Conservation (phyloP, 1,139 yeast genomes). For the Geotrichum fermentans region DNA sequence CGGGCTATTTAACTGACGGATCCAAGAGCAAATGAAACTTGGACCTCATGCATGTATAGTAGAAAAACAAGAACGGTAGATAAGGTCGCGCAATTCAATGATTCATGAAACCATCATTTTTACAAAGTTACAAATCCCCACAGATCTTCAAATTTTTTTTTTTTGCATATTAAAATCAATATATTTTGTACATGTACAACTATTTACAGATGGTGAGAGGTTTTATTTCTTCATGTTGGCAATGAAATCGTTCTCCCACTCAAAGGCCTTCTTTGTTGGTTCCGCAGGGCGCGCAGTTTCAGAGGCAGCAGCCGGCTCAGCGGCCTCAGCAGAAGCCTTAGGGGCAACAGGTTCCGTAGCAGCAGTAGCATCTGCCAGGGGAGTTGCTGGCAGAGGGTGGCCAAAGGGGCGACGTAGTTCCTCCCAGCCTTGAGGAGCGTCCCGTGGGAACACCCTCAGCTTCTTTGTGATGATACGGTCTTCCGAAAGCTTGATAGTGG, state of each 20-base stretch:
- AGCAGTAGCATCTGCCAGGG: slow-evolving; percentile 1
- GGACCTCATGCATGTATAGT: too few relatives aligned
- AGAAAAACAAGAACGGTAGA: too few relatives aligned
- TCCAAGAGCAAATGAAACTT: too few relatives aligned
- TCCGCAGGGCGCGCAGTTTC: slow-evolving; percentile 13
- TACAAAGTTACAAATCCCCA: too few relatives aligned
- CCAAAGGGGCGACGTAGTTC: slow-evolving; percentile 19
- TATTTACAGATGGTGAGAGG: too few relatives aligned
- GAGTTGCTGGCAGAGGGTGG: slow-evolving; percentile 21
- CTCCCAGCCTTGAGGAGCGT: slow-evolving; percentile 15
- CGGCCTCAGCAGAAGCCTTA: slow-evolving; percentile 7
- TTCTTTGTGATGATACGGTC: slow-evolving; percentile 20
- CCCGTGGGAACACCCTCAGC: slow-evolving; percentile 18
- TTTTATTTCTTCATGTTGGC: slow-evolving; percentile 15
- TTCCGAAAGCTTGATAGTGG: slow-evolving; percentile 20
- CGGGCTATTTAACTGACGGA: slow-evolving; percentile 2
- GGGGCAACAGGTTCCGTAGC: slow-evolving; percentile 12
- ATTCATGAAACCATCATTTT: too few relatives aligned
- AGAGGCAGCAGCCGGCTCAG: slow-evolving; percentile 16
- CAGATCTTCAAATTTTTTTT: too few relatives aligned
- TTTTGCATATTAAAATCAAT: too few relatives aligned
- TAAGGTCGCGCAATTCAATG: too few relatives aligned
- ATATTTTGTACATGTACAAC: too few relatives aligned
- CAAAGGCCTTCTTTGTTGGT: slow-evolving; percentile 24
- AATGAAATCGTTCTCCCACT: slow-evolving; percentile 33